A percentile compares a stretch with the other conserved stretches of the same genome.
Conservation (phyloP, 768 basidiomycete species). For the Pleurotus salmoneostramineus region DNA sequence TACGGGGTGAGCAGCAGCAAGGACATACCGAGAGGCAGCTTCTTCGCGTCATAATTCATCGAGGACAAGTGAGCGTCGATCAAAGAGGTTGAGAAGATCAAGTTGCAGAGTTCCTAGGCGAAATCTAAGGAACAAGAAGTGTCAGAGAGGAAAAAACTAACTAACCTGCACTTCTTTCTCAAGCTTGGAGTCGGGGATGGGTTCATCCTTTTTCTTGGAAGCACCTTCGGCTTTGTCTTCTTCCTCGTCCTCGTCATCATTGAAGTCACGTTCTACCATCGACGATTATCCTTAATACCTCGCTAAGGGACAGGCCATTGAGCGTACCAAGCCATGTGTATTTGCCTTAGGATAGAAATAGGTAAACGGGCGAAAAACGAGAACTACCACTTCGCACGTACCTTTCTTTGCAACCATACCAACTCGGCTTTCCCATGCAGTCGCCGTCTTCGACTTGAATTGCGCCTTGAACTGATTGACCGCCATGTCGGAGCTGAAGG, state of each 20-base stretch:
- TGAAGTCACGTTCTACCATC: constrained; percentile 44
- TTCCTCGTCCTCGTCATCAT: constrained; percentile 42
- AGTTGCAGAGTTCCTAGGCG: constrained; percentile 37
- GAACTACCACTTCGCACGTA: constrained; percentile 12
- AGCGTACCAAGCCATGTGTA: constrained; percentile 54
- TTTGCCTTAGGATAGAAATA: constrained; percentile 36
- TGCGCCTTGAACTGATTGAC: constrained; percentile 56
- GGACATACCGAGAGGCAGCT: constrained; percentile 50
- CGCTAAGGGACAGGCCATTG: not conserved
- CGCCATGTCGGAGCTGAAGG: constrained; percentile 33
- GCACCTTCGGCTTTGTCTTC: constrained; percentile 26
- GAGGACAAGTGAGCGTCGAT: constrained; percentile 52
- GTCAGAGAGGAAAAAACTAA: not conserved
- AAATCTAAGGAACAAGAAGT: not conserved
- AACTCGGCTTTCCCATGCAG: constrained; percentile 44
- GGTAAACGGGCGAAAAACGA: not conserved
- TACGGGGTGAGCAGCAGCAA: no score
- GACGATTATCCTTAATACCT: not conserved
- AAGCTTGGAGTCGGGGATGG: constrained; percentile 45
- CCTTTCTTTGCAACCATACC: constrained; percentile 51
- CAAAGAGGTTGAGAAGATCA: constrained; percentile 54
- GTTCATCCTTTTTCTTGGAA: constrained; percentile 26
- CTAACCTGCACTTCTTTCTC: constrained; percentile 40
- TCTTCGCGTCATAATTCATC: constrained; percentile 66
- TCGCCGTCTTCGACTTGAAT: constrained; percentile 51